These are phyloP conservation scores for Trametopsis cervina DNA, from an alignment of 768 basidiomycete genomes.

Conservation along the genomic window DNA sequence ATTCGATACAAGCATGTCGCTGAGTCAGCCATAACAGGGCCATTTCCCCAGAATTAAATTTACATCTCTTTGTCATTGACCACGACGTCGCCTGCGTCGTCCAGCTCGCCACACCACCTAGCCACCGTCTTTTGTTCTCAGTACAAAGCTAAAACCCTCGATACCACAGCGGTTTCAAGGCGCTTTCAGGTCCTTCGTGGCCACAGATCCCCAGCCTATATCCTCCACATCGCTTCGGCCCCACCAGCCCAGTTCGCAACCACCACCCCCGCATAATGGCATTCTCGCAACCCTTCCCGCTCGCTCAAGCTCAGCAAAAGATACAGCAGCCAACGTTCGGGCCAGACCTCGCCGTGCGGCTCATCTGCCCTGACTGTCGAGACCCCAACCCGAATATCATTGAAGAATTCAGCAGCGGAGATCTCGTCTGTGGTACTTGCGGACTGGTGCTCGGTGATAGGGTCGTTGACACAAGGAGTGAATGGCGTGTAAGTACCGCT, in stretches of 20 bases:
- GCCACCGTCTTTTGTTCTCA: not conserved
- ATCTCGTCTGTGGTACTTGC: constrained; percentile 92
- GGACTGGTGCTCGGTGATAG: constrained; percentile 94
- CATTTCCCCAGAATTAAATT: not conserved
- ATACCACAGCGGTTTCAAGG: not conserved
- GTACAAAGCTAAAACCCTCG: not conserved
- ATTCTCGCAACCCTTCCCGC: constrained; percentile 75
- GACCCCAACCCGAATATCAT: constrained; percentile 91
- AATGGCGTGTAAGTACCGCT: constrained; percentile 79
- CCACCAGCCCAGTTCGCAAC: constrained; percentile 14
- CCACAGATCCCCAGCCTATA: not conserved
- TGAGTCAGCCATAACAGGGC: not conserved
- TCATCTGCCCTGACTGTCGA: constrained; percentile 94
- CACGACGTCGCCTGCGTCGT: constrained; percentile 11
- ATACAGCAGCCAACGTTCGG: constrained; percentile 55
- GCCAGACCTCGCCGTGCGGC: constrained; percentile 80
- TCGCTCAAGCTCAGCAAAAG: constrained; percentile 51
- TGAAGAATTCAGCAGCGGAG: constrained; percentile 97
- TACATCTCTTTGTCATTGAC: constrained; percentile 15
- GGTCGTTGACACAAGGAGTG: constrained; percentile 95
- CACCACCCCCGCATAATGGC: constrained; percentile 44
- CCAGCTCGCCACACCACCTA: not conserved
- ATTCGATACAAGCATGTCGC: too few relatives aligned
- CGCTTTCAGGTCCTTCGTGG: not conserved
- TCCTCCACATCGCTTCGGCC: constrained; percentile 13